Base-by-base conservation (phyloP, 108 stramenopile species). In the Skeletonema tropicum region DNA sequence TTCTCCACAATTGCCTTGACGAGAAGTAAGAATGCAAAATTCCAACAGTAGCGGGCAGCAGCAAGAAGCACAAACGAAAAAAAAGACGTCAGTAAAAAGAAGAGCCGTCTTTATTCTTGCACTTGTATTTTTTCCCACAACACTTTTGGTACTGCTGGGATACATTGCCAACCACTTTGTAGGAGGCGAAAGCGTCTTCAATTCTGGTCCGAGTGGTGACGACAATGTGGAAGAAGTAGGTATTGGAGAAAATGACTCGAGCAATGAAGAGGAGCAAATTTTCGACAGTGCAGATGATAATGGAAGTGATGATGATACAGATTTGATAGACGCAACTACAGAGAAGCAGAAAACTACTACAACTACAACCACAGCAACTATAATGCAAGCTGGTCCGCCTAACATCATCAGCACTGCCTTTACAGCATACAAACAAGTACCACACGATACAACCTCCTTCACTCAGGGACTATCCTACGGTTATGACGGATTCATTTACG, bases 401-500 rank as follows among this genome's bases (percentile, higher is more conserved):
- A 49, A 49, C 10, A 52, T 39, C 6, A 80, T 80, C 68, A 83
- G 83, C 55, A 38, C 63, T 57, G 80, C 71, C 61, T 94, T 79
- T 55, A 73, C 76, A 41, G 69, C 91, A 35, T 31, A 90, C 11
- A 81, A 87, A 64, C 86, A 88, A 71, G 68, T 91, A 14, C 23
- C 58, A 12, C 93, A 94, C 73, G 93, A 92, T 48, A 19, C 46
- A 1, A 68, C 58, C 21, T 82, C 90, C 14, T 94, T 91, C 63
- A 86, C 87, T 85, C 91, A 94, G 87, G 94, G 94, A 38, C 67
- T 94, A 15, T 88, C 91, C 7, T 94, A 85, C 74, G 76, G 75
- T 36, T 65, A 65, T 10, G 74, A 87, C 66, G 90, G 88, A 2
- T 68, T 26, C 9, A 71, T 95, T 26, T 92, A 77, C 70, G 92